A percentile compares a stretch with the other conserved stretches of the same genome.
Conservation (phyloP, 257 asterid genomes). For the Lycium ferocissimum region DNA sequence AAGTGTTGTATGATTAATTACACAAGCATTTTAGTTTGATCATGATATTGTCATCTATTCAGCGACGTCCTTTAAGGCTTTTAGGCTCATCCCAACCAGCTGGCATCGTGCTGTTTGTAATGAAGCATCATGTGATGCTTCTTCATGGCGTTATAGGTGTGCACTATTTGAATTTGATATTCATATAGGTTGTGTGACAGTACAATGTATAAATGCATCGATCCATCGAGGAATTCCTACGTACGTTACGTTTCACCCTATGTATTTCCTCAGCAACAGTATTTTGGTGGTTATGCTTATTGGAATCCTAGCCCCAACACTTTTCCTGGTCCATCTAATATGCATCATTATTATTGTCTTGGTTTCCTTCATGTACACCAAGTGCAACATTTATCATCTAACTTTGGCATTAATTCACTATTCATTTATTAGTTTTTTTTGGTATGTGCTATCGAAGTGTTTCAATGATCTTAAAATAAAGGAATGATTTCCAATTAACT, state of each 20-base stretch:
- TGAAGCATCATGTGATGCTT: background rate
- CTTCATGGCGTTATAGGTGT: slow-evolving; percentile 42
- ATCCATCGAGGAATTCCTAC: background rate
- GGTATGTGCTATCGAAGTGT: too few relatives aligned
- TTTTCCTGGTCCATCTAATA: slow-evolving; percentile 13
- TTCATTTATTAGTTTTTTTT: too few relatives aligned
- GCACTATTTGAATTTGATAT: slow-evolving; percentile 31
- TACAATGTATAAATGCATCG: background rate
- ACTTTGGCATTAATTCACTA: too few relatives aligned
- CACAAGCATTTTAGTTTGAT: background rate
- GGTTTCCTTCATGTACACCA: too few relatives aligned
- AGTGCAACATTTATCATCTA: too few relatives aligned
- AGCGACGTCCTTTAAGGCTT: slow-evolving; percentile 31
- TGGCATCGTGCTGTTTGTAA: background rate
- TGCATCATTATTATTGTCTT: background rate
- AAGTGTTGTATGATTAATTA: background rate
- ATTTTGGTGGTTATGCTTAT: background rate
- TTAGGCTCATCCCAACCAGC: background rate
- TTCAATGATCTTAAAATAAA: too few relatives aligned
- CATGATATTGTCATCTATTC: background rate
- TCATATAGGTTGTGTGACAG: slow-evolving; percentile 35
- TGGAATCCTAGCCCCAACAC: background rate
- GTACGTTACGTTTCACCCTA: background rate
- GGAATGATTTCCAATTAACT: too few relatives aligned
- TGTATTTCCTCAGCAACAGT: background rate